Conservation (phyloP, 805 yeast species). For the Starmerella etchellsii region DNA sequence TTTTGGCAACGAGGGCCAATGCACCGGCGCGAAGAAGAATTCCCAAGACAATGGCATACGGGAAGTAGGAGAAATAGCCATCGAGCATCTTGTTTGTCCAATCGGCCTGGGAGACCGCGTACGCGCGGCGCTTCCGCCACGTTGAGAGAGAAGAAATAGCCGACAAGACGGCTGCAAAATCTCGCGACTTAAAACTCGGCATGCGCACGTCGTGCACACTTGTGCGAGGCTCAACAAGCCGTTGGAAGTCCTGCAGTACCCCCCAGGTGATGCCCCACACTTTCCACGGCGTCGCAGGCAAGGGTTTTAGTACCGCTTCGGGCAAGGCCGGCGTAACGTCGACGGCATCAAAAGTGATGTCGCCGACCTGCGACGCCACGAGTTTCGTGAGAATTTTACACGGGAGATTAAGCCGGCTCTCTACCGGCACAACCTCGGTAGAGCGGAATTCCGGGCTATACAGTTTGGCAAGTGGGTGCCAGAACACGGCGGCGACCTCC, state of each 20-base stretch:
- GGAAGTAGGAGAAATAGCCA: slow-evolving; percentile 21
- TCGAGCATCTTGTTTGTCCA: slow-evolving; percentile 19
- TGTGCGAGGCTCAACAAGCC: slow-evolving; percentile 19
- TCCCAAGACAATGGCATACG: slow-evolving; percentile 15
- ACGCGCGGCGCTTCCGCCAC: slow-evolving; percentile 2
- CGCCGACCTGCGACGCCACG: slow-evolving; percentile 20
- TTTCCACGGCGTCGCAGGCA: slow-evolving; percentile 22
- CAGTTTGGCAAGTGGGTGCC: slow-evolving; percentile 27
- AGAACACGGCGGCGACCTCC: slow-evolving; percentile 30
- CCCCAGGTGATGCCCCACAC: slow-evolving; percentile 32
- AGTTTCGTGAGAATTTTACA: slow-evolving; percentile 9
- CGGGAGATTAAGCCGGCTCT: slow-evolving; percentile 19
- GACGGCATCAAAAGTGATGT: slow-evolving; percentile 24
- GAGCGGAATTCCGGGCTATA: slow-evolving; percentile 14
- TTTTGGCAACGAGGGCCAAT: neutral
- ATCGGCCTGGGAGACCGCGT: slow-evolving; percentile 19
- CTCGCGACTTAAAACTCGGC: slow-evolving; percentile 23
- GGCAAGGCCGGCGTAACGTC: slow-evolving; percentile 10
- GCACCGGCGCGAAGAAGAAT: neutral
- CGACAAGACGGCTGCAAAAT: slow-evolving; percentile 19
- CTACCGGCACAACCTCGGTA: slow-evolving; percentile 19
- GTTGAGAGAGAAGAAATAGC: slow-evolving; percentile 6
- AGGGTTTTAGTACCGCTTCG: neutral
- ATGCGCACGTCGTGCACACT: slow-evolving; percentile 6
- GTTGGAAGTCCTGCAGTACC: slow-evolving; percentile 26